A percentile compares a stretch with the other conserved stretches of the same genome.
phyloP scores from a whole-genome alignment of 371 early-diverging fungal genomes.

The Mortierella sp. region DNA sequence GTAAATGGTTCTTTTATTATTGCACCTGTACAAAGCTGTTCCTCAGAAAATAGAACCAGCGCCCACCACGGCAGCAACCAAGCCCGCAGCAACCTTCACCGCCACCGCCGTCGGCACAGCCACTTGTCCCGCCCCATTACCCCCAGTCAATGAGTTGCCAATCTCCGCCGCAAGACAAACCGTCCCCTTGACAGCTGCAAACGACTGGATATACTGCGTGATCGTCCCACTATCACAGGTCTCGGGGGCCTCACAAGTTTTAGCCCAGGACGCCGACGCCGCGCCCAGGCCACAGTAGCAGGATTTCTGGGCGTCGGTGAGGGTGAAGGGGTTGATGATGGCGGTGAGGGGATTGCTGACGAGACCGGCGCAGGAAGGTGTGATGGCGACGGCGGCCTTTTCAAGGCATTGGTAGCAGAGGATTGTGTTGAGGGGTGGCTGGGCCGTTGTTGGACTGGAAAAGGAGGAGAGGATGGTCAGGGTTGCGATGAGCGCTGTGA shows the following conservation, averaged over 20 bases:
- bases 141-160: neutral
- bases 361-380: neutral
- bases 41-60: neutral
- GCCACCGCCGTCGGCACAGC: neutral
- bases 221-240: neutral
- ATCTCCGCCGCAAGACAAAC: neutral
- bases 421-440: neutral
- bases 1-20: neutral
- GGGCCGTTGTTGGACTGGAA: neutral
- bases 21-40: neutral
- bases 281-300: neutral
- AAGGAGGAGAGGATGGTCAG: neutral
- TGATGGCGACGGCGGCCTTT: slow-evolving; percentile 6
- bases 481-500: neutral
- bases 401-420: slow-evolving; percentile 1
- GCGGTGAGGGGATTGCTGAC: neutral
- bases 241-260: neutral
- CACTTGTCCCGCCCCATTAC: neutral
- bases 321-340: neutral
- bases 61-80: neutral
- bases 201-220: neutral
- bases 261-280: neutral
- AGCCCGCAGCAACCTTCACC: neutral
- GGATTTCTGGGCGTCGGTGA: neutral
- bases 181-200: neutral